Evolutionary conservation across 257 asterid genomes (phyloP).

Genomic region (Leptodermis oblonga): DNA sequence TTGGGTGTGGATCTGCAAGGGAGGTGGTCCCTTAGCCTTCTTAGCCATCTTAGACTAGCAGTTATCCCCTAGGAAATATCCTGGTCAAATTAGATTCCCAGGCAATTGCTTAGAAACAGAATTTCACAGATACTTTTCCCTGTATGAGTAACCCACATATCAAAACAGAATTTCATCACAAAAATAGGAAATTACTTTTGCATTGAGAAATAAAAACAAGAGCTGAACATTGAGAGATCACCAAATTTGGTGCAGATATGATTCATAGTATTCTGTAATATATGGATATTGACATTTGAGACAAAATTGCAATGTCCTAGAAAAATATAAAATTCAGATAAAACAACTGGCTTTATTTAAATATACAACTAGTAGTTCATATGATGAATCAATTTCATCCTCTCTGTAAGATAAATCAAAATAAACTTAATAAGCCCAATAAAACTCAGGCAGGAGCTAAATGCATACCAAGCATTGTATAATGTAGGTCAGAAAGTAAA

Average conservation of each 20-base stretch:
- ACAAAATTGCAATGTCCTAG: slow-evolving; percentile 96
- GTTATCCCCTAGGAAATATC: slow-evolving; percentile 99
- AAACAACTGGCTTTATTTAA: slow-evolving; percentile 13
- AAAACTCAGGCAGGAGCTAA: too few relatives aligned
- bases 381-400: slow-evolving; percentile 78
- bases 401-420: slow-evolving; percentile 70
- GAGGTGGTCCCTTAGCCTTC: slow-evolving; percentile 99
- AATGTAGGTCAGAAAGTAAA: slow-evolving; percentile 10
- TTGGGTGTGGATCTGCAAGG: slow-evolving; percentile 99
- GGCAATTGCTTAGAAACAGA: neutral
- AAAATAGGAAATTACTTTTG: neutral
- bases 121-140: neutral
- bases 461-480: neutral
- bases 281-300: slow-evolving; percentile 90
- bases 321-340: slow-evolving; percentile 25
- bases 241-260: slow-evolving; percentile 79
- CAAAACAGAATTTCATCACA: neutral
- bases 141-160: neutral
- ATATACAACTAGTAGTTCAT: slow-evolving; percentile 8
- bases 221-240: slow-evolving; percentile 31
- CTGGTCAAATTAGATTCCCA: slow-evolving; percentile 41
- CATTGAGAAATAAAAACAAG: neutral
- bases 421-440: slow-evolving; percentile 20
- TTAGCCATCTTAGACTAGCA: too few relatives aligned
- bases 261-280: slow-evolving; percentile 95